These are phyloP conservation scores for Nannochloropsis salina DNA, from an alignment of 108 stramenopile species.

Conservation along the genomic window DNA sequence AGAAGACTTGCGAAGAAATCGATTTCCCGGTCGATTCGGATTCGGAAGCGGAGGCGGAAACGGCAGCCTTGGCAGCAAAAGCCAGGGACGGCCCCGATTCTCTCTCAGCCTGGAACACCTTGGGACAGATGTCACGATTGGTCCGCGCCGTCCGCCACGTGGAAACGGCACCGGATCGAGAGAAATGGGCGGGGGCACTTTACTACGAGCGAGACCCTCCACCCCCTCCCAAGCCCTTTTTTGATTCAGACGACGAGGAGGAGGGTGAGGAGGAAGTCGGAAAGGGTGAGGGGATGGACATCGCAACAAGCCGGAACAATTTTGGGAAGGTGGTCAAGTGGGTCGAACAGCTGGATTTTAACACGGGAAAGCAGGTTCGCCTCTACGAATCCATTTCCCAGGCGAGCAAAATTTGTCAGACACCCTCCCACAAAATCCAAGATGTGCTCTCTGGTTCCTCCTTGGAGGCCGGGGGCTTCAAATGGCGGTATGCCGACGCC, in stretches of 20 bases:
- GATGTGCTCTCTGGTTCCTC: not conserved
- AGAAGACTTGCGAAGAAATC: constrained; percentile 8
- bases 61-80: not conserved
- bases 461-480: not conserved
- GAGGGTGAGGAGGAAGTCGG: not conserved
- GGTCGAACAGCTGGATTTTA: not conserved
- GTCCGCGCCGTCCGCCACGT: not conserved
- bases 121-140: not conserved
- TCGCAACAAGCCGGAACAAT: not conserved
- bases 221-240: not conserved
- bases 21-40: not conserved
- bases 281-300: not conserved
- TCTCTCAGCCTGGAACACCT: not conserved
- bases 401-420: constrained; percentile 15
- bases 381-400: constrained; percentile 1
- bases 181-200: not conserved
- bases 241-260: not conserved
- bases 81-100: not conserved
- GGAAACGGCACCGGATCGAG: not conserved
- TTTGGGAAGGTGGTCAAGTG: not conserved
- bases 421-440: not conserved
- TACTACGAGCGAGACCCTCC: constrained; percentile 16
- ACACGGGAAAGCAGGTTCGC: constrained; percentile 16
- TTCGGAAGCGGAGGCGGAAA: not conserved
- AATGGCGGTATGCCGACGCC: not conserved